Percentiles rank a stretch among this genome's conserved stretches.
phyloP scores from a whole-genome alignment of 768 basidiomycete species.

The Trametes sanguinea region DNA sequence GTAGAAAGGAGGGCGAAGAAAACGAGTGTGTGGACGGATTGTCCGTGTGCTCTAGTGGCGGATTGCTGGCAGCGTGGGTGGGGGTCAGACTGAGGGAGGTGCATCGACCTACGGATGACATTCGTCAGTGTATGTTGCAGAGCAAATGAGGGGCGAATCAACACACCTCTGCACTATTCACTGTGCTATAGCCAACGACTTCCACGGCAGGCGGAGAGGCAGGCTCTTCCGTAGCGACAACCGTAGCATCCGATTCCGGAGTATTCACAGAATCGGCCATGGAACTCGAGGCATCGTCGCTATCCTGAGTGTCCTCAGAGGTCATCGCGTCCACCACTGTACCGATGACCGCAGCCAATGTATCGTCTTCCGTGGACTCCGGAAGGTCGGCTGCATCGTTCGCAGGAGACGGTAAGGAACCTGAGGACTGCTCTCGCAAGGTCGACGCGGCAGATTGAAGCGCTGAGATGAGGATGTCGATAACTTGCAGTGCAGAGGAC shows the following conservation, averaged over 20 bases:
- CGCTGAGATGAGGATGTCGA: constrained; percentile 9
- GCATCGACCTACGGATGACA: background rate
- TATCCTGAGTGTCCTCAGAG: background rate
- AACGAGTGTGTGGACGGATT: background rate
- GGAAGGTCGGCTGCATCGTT: background rate
- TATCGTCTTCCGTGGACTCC: background rate
- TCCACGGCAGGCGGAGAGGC: background rate
- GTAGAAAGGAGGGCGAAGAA: background rate
- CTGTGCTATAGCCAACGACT: constrained; percentile 7
- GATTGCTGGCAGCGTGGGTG: background rate
- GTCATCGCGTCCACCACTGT: background rate
- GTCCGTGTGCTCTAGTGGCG: background rate
- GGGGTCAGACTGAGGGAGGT: background rate
- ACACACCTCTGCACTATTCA: constrained; percentile 3
- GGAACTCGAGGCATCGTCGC: background rate
- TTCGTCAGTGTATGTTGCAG: no score
- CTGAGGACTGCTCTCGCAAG: background rate
- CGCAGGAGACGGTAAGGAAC: background rate
- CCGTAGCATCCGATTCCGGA: background rate
- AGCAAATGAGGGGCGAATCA: no score
- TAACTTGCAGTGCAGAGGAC: constrained; percentile 7
- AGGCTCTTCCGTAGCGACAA: background rate
- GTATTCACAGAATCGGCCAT: background rate
- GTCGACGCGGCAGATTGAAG: background rate
- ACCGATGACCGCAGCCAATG: background rate